Percentiles rank a stretch among this genome's conserved stretches.
Evolutionary conservation across 2,329 filamentous ascomycete species (phyloP).

Genomic region (Colletotrichum simmondsii): DNA sequence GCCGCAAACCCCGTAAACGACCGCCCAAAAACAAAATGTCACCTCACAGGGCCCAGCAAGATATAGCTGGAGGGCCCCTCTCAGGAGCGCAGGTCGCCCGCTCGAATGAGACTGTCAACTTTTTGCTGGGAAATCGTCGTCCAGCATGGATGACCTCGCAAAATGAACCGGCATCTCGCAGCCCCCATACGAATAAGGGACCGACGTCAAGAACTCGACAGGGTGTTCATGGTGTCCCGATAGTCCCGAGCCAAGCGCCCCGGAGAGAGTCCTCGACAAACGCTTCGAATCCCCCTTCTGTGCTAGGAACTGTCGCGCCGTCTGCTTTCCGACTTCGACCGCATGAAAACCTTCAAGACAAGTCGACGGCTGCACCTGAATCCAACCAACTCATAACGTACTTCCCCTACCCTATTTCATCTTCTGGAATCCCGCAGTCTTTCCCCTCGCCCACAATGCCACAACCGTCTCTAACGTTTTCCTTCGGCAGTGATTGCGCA

Average conservation of each 20-base stretch:
- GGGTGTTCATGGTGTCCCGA: background rate
- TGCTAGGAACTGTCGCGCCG: background rate
- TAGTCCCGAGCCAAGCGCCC: background rate
- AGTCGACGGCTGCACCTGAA: background rate
- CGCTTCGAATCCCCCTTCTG: background rate
- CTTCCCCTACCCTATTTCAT: background rate
- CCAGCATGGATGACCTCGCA: constrained; percentile 44
- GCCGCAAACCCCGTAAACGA: constrained; percentile 23
- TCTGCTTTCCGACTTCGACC: background rate
- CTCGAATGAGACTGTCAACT: constrained; percentile 53
- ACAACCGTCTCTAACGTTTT: background rate
- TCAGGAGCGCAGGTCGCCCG: constrained; percentile 45
- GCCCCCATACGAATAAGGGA: background rate
- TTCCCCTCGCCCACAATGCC: background rate
- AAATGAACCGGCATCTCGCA: background rate
- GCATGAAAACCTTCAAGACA: background rate
- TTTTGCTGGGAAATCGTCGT: constrained; percentile 49
- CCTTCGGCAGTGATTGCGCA: constrained; percentile 28
- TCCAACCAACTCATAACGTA: constrained; percentile 13
- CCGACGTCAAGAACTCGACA: background rate
- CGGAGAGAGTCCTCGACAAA: background rate
- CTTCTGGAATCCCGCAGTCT: background rate
- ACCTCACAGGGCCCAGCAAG: constrained; percentile 8
- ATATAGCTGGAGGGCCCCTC: constrained; percentile 4
- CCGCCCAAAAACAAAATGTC: constrained; percentile 4